Percentiles rank a stretch among this genome's conserved stretches.
Conservation (phyloP, 2,329 filamentous ascomycete genomes). For the Neurospora sp. region DNA sequence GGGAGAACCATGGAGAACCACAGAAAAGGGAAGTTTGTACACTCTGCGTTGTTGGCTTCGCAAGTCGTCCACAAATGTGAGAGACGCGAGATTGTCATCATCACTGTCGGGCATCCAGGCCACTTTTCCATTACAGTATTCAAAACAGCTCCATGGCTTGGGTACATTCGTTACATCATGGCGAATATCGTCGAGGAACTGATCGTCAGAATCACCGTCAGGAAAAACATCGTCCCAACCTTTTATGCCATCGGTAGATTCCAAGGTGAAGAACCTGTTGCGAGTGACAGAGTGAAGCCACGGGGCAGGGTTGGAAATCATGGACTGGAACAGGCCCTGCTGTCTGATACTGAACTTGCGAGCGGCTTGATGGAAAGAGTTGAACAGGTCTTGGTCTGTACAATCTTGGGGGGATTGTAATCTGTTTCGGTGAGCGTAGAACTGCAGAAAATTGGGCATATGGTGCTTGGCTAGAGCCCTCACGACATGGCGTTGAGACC, state of each 20-base stretch:
- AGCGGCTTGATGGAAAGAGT: neutral
- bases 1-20: neutral
- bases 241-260: neutral
- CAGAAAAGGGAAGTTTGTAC: neutral
- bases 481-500: slow-evolving; percentile 5
- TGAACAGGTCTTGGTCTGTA: neutral
- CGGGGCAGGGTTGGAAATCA: neutral
- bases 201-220: neutral
- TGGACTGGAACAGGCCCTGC: slow-evolving; percentile 5
- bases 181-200: neutral
- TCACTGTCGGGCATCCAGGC: slow-evolving; percentile 1
- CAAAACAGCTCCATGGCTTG: no score
- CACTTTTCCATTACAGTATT: slow-evolving; percentile 5
- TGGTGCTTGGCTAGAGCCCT: neutral
- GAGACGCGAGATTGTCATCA: neutral
- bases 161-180: neutral
- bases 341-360: neutral
- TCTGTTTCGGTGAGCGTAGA: neutral
- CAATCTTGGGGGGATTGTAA: neutral
- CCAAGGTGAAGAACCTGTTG: slow-evolving; percentile 1
- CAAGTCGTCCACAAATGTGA: slow-evolving; percentile 9
- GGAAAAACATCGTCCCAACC: neutral
- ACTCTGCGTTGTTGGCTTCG: slow-evolving; percentile 3
- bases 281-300: neutral
- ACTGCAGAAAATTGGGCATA: slow-evolving; percentile 1